Evolutionary conservation across 2,329 filamentous ascomycete genomes (phyloP).

Genomic region (Curvularia spicifera): DNA sequence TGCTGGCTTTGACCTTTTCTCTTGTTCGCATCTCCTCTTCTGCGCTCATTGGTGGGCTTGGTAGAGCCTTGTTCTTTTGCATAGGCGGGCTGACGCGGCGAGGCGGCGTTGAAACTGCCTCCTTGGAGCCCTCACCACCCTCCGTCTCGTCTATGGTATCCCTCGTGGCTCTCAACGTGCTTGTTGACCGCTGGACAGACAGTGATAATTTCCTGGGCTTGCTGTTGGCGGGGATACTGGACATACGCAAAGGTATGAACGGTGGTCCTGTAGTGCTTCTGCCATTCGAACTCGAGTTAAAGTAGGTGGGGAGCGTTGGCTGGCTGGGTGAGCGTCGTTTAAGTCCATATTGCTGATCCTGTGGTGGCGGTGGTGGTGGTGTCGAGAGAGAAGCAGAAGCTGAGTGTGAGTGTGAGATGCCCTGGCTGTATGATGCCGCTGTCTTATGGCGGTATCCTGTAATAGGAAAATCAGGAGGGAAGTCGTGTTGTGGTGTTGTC

Average conservation of each 20-base stretch:
- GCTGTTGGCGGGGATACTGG: slow-evolving; percentile 42
- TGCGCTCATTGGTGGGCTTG: slow-evolving; percentile 31
- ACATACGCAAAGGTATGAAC: slow-evolving; percentile 44
- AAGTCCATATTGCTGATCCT: slow-evolving; percentile 6
- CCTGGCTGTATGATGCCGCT: background rate
- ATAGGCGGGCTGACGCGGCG: slow-evolving; percentile 30
- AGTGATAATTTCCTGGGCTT: slow-evolving; percentile 44
- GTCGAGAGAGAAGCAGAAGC: slow-evolving; percentile 30
- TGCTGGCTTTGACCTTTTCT: slow-evolving; percentile 20
- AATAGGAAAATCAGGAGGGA: slow-evolving; percentile 23
- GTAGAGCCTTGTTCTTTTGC: slow-evolving; percentile 43
- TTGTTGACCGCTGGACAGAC: slow-evolving; percentile 27
- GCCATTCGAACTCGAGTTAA: slow-evolving; percentile 13
- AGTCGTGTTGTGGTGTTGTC: slow-evolving; percentile 19
- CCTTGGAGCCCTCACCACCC: slow-evolving; percentile 12
- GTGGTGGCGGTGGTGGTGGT: slow-evolving; percentile 10
- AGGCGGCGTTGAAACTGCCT: slow-evolving; percentile 16
- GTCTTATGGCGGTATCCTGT: slow-evolving; percentile 21
- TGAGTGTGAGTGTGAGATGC: slow-evolving; percentile 22
- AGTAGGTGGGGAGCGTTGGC: slow-evolving; percentile 27
- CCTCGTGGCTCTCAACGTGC: slow-evolving; percentile 16
- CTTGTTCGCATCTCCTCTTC: slow-evolving; percentile 26
- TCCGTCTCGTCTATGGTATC: slow-evolving; percentile 24
- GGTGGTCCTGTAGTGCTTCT: slow-evolving; percentile 27
- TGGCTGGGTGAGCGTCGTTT: slow-evolving; percentile 32